These are phyloP conservation scores for Eucalyptus polybractea DNA, from an alignment of 345 rosid species.

Conservation along the genomic window DNA sequence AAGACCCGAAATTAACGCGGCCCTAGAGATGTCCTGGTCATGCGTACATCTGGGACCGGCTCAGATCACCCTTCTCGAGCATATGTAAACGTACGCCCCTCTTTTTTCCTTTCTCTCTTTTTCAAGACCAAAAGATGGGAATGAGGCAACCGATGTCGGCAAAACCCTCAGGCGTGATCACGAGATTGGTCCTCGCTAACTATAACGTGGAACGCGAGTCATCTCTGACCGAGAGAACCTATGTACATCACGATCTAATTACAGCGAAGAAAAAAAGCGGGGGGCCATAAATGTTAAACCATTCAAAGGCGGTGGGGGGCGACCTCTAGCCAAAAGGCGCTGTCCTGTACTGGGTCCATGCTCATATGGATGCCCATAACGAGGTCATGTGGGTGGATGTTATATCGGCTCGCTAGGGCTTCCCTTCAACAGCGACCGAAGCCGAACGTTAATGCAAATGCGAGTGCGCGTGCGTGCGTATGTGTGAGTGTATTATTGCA, in stretches of 20 bases:
- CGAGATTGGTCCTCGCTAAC: not conserved
- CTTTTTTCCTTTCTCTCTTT: not conserved
- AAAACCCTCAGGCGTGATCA: not conserved
- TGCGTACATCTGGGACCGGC: not conserved
- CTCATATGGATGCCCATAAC: conserved; percentile 21
- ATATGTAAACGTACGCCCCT: not conserved
- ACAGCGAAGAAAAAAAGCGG: not conserved
- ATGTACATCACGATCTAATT: not conserved
- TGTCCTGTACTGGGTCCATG: not conserved
- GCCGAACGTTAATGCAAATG: not conserved
- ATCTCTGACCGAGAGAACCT: not conserved
- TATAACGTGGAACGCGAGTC: not conserved
- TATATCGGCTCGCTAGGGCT: not conserved
- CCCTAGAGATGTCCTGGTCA: not conserved
- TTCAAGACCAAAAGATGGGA: not conserved
- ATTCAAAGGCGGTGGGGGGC: not conserved
- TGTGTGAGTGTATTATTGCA: not conserved
- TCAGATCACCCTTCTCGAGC: not conserved
- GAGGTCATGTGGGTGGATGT: conserved; percentile 7
- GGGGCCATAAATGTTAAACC: not conserved
- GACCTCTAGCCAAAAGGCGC: not conserved
- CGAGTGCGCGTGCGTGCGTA: not conserved
- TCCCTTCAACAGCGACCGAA: not conserved
- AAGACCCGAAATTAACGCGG: not conserved
- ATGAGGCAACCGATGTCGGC: not conserved